Base-by-base conservation (phyloP, 225 moss, liverwort and hornwort species). In the Marchantia polymorpha region DNA sequence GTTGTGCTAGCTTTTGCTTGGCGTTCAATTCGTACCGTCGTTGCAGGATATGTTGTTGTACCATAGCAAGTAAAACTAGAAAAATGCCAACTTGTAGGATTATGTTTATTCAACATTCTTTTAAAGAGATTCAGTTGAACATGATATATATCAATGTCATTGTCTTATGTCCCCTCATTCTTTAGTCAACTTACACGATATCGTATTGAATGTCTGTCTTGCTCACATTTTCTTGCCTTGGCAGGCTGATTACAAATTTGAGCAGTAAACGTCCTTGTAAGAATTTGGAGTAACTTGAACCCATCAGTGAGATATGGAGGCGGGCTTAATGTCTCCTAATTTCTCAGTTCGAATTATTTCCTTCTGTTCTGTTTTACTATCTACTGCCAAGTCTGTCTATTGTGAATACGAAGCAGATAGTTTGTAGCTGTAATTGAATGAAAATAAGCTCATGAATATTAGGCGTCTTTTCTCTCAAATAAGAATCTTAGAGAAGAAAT, bases 171-270 rank as follows among this genome's bases (percentile, higher is more conserved):
- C 27, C 53, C 69, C 73, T 76, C 76, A 61, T 76, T 29, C n/a
- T 67, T 50, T 65, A 50, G 47, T 23, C 26, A 17, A 17, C 11
- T 78, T 78, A 23, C 64, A 78, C 10, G 26, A 15, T 59, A 50
- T 52, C 52, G 25, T 67, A 10, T 26, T 25, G 65, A 67, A 49
- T 78, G 50, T 23, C 17, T 51, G 49, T 78, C 50, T 65, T 31
- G 78, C 78, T 78, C 78, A 78, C 78, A 27, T 66, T 52, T 50
- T 78, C 66, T 78, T 78, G 64, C 78, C 67, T 65, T 78, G 78
- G 78, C 78, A 78, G 78, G 78, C 78, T 78, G 65, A 77, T 46
- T 64, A 46, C 65, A 77, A 49, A 77, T 77, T 17, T 75, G 75
- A 53, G 78, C 78, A 65, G 78, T 78, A 65, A 52, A 65, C 64